Evolutionary conservation across 78 protist genomes (phyloP).

Genomic region (Dictyostelium capitatum): DNA sequence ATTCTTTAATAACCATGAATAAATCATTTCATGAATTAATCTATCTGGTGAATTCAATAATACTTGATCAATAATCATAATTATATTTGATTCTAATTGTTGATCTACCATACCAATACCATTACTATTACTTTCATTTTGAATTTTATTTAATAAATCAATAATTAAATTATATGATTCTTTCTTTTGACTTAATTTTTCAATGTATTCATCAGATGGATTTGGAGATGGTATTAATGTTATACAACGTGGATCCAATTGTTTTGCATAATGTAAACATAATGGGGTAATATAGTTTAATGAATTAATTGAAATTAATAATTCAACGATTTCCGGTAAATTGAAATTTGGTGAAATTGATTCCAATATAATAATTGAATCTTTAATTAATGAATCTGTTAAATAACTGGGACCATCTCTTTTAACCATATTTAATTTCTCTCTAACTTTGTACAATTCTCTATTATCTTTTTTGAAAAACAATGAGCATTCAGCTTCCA

Average conservation of each 20-base stretch:
- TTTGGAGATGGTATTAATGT: neutral
- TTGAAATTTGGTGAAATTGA: slow-evolving; percentile 35
- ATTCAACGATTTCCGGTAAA: neutral
- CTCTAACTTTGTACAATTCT: slow-evolving; percentile 24
- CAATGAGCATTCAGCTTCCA: slow-evolving; percentile 49
- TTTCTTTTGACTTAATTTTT: neutral
- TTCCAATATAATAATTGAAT: neutral
- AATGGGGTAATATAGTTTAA: slow-evolving; percentile 20
- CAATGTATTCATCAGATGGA: neutral
- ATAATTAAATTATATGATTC: neutral
- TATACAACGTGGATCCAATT: slow-evolving; percentile 40
- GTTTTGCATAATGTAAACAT: neutral
- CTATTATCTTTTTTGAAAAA: slow-evolving; percentile 37
- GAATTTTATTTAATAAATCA: neutral
- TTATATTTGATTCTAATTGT: neutral
- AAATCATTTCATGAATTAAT: slow-evolving; percentile 11
- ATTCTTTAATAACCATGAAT: slow-evolving; percentile 34
- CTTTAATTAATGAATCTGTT: slow-evolving; percentile 22
- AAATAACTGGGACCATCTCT: slow-evolving; percentile 11
- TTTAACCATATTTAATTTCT: slow-evolving; percentile 5
- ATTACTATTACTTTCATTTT: neutral
- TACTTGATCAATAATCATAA: slow-evolving; percentile 25
- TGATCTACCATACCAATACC: neutral
- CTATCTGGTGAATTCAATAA: neutral
- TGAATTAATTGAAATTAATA: neutral